Conservation (phyloP, 2,329 filamentous ascomycete species). For the Penicillium sp. region DNA sequence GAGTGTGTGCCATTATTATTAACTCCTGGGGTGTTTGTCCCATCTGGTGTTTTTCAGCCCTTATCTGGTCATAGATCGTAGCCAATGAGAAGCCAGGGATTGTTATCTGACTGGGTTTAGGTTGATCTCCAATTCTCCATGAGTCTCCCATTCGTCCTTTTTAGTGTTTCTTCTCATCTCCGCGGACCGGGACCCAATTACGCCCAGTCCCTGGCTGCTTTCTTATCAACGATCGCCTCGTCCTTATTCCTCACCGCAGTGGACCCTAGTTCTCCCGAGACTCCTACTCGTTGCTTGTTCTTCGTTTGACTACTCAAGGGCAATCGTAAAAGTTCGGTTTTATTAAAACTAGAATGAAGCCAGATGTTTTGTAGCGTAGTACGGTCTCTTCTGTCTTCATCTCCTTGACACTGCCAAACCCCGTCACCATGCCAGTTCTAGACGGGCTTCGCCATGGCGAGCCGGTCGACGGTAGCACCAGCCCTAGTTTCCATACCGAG, state of each 20-base stretch:
- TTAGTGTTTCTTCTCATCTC: background rate
- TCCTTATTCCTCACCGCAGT: constrained; percentile 8
- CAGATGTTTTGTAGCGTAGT: constrained; percentile 13
- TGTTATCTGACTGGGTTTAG: constrained; percentile 1
- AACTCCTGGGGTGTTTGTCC: background rate
- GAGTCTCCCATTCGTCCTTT: too few species aligned
- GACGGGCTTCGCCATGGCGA: constrained; percentile 36
- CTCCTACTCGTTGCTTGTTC: background rate
- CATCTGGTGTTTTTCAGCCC: background rate
- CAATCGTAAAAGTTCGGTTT: background rate
- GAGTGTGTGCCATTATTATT: background rate
- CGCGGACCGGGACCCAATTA: too few species aligned
- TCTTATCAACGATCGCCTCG: constrained; percentile 18
- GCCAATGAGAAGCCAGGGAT: background rate
- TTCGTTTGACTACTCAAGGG: background rate
- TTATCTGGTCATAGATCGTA: background rate
- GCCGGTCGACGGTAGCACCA: constrained; percentile 30
- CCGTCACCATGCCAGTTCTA: constrained; percentile 37
- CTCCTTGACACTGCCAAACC: constrained; percentile 1
- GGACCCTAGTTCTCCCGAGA: constrained; percentile 3
- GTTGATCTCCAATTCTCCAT: background rate
- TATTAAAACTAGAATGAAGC: constrained; percentile 21
- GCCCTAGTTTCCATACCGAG: constrained; percentile 21
- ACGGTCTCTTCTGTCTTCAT: constrained; percentile 11
- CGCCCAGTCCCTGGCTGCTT: background rate